Evolutionary conservation across 2,329 filamentous ascomycete genomes (phyloP).

Genomic region (Paracorniculantispora psalliotae): DNA sequence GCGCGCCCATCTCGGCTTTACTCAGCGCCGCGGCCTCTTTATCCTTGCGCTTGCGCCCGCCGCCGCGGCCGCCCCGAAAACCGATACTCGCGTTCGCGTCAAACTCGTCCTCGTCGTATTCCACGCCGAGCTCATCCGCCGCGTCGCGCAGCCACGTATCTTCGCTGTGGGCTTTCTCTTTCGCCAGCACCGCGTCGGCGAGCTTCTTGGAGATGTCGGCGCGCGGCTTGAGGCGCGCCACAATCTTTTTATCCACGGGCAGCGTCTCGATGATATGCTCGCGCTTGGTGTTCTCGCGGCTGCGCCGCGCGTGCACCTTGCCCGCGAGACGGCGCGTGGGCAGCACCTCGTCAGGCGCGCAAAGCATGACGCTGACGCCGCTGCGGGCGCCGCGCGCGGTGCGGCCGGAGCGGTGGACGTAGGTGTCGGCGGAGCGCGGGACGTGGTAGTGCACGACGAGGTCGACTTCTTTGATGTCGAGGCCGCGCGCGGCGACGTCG

Average conservation of each 20-base stretch:
- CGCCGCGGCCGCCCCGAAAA: conserved; percentile 62
- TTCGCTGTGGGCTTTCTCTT: conserved; percentile 79
- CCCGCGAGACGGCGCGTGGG: conserved; percentile 78
- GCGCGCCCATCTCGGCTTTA: conserved; percentile 66
- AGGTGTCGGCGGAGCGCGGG: conserved; percentile 83
- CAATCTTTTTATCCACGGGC: conserved; percentile 76
- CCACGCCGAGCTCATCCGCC: conserved; percentile 88
- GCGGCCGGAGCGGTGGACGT: conserved; percentile 91
- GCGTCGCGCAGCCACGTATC: conserved; percentile 79
- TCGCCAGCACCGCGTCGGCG: conserved; percentile 75
- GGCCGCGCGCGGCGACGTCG: conserved; percentile 86
- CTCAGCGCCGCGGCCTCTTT: conserved; percentile 61
- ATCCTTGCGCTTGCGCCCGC: conserved; percentile 69
- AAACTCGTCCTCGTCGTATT: conserved; percentile 88
- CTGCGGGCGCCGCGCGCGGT: conserved; percentile 77
- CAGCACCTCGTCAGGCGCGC: conserved; percentile 83
- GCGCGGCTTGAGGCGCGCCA: conserved; percentile 69
- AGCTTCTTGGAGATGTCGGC: conserved; percentile 80
- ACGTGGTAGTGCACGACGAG: conserved; percentile 94
- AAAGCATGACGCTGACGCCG: conserved; percentile 82
- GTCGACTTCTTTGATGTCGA: conserved; percentile 88
- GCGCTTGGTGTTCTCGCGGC: conserved; percentile 35
- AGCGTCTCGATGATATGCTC: conserved; percentile 73
- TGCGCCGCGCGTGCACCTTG: conserved; percentile 71
- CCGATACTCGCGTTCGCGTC: conserved; percentile 67